Evolutionary conservation across 164 flowering plant species (phyloP).

Genomic region (Magnolia changhungtana): DNA sequence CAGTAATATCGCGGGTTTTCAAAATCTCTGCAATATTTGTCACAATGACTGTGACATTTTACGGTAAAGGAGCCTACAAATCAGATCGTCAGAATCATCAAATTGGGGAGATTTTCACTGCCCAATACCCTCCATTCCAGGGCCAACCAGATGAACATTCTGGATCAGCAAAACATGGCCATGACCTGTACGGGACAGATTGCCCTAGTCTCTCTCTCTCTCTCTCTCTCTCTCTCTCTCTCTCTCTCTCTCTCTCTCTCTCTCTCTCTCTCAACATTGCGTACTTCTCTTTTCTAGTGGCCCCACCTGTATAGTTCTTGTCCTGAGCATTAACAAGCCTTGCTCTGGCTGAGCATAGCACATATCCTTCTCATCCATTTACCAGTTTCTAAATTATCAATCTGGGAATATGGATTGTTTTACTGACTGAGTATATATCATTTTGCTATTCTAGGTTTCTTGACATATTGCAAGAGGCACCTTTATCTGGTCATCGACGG

Average conservation of each 20-base stretch:
- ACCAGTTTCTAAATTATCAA: background rate
- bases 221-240: no score
- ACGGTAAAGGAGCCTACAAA: background rate
- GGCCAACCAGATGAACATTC: no score
- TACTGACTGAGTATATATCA: background rate
- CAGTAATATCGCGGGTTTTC: no score
- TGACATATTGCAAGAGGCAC: conserved; percentile 90
- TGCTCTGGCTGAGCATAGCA: background rate
- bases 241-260: no score
- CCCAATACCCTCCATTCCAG: no score
- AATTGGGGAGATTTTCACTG: background rate
- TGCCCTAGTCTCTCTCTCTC: no score
- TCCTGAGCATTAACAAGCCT: background rate
- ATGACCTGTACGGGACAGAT: no score
- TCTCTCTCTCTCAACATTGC: no score
- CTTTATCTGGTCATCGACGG: conserved; percentile 74
- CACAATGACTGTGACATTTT: background rate
- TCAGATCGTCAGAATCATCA: background rate
- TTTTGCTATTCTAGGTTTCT: conserved; percentile 53
- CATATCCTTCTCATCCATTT: background rate
- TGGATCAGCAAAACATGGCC: no score
- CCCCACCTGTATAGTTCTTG: background rate
- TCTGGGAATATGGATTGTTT: background rate
- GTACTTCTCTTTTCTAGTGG: no score
- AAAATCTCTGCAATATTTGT: no score